Percentiles rank a stretch among this genome's conserved stretches.
These are phyloP conservation scores for Russula virescens DNA, from an alignment of 768 basidiomycete genomes.

Conservation along the genomic window DNA sequence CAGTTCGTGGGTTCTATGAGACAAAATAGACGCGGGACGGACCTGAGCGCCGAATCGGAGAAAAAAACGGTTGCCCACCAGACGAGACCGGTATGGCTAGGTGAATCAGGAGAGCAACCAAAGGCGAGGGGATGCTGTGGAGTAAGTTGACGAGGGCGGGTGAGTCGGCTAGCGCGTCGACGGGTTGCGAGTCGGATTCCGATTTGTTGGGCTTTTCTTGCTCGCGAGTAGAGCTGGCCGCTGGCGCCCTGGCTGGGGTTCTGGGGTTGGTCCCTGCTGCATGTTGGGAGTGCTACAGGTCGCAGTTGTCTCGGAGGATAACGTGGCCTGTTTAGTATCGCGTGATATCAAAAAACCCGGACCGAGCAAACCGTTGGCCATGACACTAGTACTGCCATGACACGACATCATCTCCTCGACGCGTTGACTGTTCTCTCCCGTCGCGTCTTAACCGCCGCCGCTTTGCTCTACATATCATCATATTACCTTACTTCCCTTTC, in stretches of 20 bases:
- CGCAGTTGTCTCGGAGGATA: neutral
- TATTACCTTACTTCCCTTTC: slow-evolving; percentile 17
- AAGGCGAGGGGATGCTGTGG: slow-evolving; percentile 52
- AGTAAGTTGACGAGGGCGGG: slow-evolving; percentile 42
- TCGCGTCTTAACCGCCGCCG: neutral
- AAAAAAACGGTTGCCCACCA: slow-evolving; percentile 81
- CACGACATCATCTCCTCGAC: slow-evolving; percentile 21
- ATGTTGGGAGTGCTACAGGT: neutral
- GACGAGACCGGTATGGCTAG: slow-evolving; percentile 50
- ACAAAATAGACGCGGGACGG: slow-evolving; percentile 27
- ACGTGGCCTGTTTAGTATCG: neutral
- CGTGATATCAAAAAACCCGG: neutral
- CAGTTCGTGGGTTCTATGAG: neutral
- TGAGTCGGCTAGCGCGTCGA: slow-evolving; percentile 13
- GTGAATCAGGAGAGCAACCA: slow-evolving; percentile 54
- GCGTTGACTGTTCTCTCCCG: slow-evolving; percentile 17
- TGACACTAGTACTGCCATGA: neutral
- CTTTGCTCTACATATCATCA: slow-evolving; percentile 13
- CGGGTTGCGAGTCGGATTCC: neutral
- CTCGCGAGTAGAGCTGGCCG: neutral
- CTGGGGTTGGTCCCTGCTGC: slow-evolving; percentile 7
- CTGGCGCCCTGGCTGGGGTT: too few relatives aligned
- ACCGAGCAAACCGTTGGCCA: neutral
- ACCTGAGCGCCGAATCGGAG: slow-evolving; percentile 41
- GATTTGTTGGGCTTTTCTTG: neutral